Evolutionary conservation across 192 early-diverging fungal species (phyloP).

Genomic region (Coemansia sp.): DNA sequence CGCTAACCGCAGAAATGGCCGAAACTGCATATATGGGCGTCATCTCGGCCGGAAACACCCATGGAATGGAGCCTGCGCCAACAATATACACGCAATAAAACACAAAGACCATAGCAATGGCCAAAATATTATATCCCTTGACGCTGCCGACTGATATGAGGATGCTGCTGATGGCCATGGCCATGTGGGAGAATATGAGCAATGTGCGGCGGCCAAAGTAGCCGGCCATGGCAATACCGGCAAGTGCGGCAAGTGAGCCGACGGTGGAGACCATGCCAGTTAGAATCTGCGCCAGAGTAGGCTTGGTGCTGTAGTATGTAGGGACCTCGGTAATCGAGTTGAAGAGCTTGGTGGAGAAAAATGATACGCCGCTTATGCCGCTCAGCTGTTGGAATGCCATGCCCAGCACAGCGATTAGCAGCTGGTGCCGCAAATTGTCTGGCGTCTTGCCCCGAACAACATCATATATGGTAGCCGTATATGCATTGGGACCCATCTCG

Average conservation of each 20-base stretch:
- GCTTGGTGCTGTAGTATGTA: constrained; percentile 14
- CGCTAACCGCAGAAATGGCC: constrained; percentile 63
- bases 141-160: constrained; percentile 62
- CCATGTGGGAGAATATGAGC: constrained; percentile 61
- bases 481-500: constrained; percentile 11
- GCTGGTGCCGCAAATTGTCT: constrained; percentile 59
- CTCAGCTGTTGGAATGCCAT: constrained; percentile 76
- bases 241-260: constrained; percentile 21
- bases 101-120: constrained; percentile 64
- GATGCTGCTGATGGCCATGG: constrained; percentile 60
- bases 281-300: constrained; percentile 39
- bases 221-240: constrained; percentile 59
- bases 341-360: constrained; percentile 78
- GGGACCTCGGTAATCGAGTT: constrained; percentile 17
- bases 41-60: constrained; percentile 72
- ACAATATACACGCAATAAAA: constrained; percentile 70
- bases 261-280: constrained; percentile 25
- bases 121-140: constrained; percentile 39
- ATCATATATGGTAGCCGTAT: constrained; percentile 42
- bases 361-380: constrained; percentile 79
- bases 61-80: constrained; percentile 77
- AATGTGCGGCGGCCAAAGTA: constrained; percentile 66
- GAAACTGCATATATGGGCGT: constrained; percentile 72
- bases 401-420: constrained; percentile 59
- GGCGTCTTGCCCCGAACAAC: constrained; percentile 57